Evolutionary conservation across 768 basidiomycete genomes (phyloP), one percentile per base, ranked within the genome.

Genomic region (Suillus cothurnatus): DNA sequence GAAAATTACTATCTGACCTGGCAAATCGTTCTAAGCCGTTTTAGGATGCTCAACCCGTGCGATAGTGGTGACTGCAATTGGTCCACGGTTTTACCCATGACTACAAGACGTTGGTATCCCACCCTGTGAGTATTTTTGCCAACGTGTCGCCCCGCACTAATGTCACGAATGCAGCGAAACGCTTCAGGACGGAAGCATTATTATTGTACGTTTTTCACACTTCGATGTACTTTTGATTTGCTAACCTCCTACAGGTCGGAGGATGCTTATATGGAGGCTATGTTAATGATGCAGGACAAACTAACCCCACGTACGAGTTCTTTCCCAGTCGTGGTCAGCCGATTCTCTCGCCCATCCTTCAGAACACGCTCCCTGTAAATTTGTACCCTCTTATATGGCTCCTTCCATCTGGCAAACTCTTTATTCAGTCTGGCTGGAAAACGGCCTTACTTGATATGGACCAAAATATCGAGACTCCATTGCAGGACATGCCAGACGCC

Each of bases 301-400:
- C 89, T 70, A 92, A 93, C 72, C 94, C 93, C 0, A 92, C 90
- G 0, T 89, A 90, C 73, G 91, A 93, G 76, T 91, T 92, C 79
- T 93, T 87, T 81, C 93, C 93, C 4, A 80, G 85, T 11, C 80
- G 76, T 64, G 87, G 84, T n/a, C 74, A 70, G 19, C 82, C 89
- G 6, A 80, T 92, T 64, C 71, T 74, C 15, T 86, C 89, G 3
- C 83, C 85, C 15, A 85, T 94, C 72, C 82, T 95, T 6, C 73
- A 82, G 65, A 84, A 81, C 57, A 89, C 90, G 4, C 85, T 94
- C 45, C 92, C 92, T 38, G 84, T 84, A 47, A 95, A 95, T 77
- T 79, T 92, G 57, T 94, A 83, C 77, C 90, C 93, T 1, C 81
- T 93, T 31, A 90, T 89, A 23, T 93, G 85, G 86, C 80, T 91